A percentile compares a stretch with the other conserved stretches of the same genome.
phyloP scores from a whole-genome alignment of 2,329 filamentous ascomycete genomes.

The Colletotrichum incanum region DNA sequence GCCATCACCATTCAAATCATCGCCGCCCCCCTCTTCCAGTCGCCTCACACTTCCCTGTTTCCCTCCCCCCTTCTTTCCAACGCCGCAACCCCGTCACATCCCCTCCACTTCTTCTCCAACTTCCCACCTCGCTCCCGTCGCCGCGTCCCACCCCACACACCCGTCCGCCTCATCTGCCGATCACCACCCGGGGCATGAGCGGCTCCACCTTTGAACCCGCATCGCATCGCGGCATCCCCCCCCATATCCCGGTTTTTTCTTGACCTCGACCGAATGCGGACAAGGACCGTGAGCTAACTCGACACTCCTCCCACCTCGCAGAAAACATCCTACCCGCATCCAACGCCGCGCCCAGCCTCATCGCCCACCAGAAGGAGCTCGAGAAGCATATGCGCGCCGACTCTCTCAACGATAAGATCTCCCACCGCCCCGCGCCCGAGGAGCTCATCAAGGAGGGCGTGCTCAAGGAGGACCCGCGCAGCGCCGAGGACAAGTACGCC shows the following conservation, averaged over 20 bases:
- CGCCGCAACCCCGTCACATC: not conserved
- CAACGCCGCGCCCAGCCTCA: slow-evolving; percentile 82
- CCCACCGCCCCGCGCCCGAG: slow-evolving; percentile 82
- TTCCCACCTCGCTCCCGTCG: not conserved
- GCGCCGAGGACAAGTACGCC: slow-evolving; percentile 70
- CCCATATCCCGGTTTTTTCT: not conserved
- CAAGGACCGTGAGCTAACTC: not conserved
- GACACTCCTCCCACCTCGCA: slow-evolving; percentile 53
- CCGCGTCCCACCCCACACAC: slow-evolving; percentile 1
- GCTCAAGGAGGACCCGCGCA: slow-evolving; percentile 77
- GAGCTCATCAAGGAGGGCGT: slow-evolving; percentile 86
- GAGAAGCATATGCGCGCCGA: slow-evolving; percentile 91
- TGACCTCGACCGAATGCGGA: not conserved
- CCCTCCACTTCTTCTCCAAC: slow-evolving; percentile 21
- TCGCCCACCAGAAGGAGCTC: slow-evolving; percentile 87
- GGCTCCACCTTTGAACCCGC: not conserved
- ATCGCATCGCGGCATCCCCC: not conserved
- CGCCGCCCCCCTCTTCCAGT: not conserved
- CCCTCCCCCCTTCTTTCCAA: not conserved
- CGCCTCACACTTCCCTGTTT: slow-evolving; percentile 19
- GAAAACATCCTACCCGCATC: slow-evolving; percentile 90
- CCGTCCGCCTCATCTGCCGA: slow-evolving; percentile 40
- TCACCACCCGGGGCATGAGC: slow-evolving; percentile 13
- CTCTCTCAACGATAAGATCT: slow-evolving; percentile 88
- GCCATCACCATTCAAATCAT: not conserved